Conservation (phyloP, 2,329 filamentous ascomycete genomes). For the Plectosphaerella sp. region DNA sequence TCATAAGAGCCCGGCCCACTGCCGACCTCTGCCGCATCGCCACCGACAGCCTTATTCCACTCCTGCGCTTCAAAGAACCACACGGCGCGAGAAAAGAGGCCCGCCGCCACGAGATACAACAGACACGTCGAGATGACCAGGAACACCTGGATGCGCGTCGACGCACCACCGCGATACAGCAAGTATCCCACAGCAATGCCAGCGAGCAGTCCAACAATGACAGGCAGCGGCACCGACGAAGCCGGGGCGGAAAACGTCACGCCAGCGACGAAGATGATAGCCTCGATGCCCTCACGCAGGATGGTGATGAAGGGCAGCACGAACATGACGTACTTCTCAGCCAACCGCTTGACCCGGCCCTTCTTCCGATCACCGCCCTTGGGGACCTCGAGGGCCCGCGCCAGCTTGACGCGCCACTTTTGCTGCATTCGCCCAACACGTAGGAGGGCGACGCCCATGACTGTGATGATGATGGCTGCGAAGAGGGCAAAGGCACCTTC, state of each 20-base stretch:
- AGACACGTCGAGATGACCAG: slow-evolving; percentile 73
- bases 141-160: slow-evolving; percentile 58
- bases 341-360: slow-evolving; percentile 54
- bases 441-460: slow-evolving; percentile 76
- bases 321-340: slow-evolving; percentile 83
- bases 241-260: slow-evolving; percentile 75
- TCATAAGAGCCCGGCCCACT: slow-evolving; percentile 72
- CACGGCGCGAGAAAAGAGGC: slow-evolving; percentile 70
- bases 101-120: slow-evolving; percentile 76
- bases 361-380: slow-evolving; percentile 37
- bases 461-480: slow-evolving; percentile 73
- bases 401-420: slow-evolving; percentile 83
- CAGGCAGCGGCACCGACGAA: slow-evolving; percentile 71
- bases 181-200: slow-evolving; percentile 66
- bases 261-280: slow-evolving; percentile 80
- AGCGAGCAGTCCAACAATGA: slow-evolving; percentile 65
- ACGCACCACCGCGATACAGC: slow-evolving; percentile 59
- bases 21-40: slow-evolving; percentile 43
- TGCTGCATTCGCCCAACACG: slow-evolving; percentile 79
- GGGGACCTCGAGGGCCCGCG: slow-evolving; percentile 58
- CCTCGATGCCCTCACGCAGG: slow-evolving; percentile 81
- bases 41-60: slow-evolving; percentile 59
- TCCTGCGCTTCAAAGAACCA: slow-evolving; percentile 65
- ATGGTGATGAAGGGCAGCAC: slow-evolving; percentile 82
- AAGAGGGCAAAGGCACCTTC: slow-evolving; percentile 75